Evolutionary conservation across 306 rosid species (phyloP).

Genomic region (Gastrolobium bilobum): DNA sequence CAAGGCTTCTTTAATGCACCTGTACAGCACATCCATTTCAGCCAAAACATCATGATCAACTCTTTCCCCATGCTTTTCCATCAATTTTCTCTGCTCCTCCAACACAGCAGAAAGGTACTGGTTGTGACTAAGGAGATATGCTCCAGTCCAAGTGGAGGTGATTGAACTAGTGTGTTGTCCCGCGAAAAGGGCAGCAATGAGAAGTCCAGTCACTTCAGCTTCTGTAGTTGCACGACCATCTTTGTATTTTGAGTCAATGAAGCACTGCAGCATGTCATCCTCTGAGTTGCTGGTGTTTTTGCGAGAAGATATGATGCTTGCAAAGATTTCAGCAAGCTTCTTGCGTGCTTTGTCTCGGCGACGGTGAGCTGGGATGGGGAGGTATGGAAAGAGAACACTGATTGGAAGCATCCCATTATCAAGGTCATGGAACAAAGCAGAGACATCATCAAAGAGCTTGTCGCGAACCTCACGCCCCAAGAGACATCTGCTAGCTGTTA

Average conservation of each 20-base stretch:
- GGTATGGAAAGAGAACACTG: constrained; percentile 91
- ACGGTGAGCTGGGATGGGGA: constrained; percentile 93
- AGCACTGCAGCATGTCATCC: constrained; percentile 95
- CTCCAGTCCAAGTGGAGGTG: constrained; percentile 98
- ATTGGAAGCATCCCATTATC: constrained; percentile 68
- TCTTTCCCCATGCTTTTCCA: constrained; percentile 77
- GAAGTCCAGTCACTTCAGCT: constrained; percentile 88
- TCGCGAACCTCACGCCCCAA: constrained; percentile 95
- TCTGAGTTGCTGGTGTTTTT: constrained; percentile 64
- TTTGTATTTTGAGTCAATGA: constrained; percentile 94
- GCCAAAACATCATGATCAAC: constrained; percentile 93
- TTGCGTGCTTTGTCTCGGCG: constrained; percentile 89
- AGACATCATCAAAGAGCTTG: constrained; percentile 92
- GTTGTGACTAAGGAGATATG: constrained; percentile 78
- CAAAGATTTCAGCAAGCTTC: constrained; percentile 82
- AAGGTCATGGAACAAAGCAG: constrained; percentile 97
- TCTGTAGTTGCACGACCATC: constrained; percentile 94
- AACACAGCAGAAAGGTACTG: constrained; percentile 72
- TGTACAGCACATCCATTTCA: constrained; percentile 89
- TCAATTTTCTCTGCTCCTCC: constrained; percentile 80
- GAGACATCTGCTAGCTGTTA: constrained; percentile 96
- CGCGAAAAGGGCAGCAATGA: constrained; percentile 64
- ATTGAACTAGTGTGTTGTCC: constrained; percentile 97
- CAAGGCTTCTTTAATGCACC: constrained; percentile 94
- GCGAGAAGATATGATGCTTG: constrained; percentile 76